Evolutionary conservation across 768 basidiomycete species (phyloP), one percentile per base, ranked within the genome.

Genomic region (Mycena maculata): DNA sequence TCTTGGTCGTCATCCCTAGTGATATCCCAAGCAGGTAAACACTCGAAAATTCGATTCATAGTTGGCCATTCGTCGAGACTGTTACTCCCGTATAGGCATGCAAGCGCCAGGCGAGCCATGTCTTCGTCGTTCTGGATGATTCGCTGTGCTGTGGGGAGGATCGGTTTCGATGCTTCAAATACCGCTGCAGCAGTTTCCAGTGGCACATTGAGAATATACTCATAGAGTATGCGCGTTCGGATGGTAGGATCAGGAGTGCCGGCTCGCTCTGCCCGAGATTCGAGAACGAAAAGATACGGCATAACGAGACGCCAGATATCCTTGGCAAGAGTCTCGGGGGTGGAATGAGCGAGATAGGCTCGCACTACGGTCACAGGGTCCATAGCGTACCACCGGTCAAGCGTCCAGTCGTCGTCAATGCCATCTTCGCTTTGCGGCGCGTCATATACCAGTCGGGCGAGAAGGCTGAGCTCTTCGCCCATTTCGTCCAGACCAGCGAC

Each of bases 11-110:
- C 86, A n/a, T 84, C 84, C 44, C 76, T 76, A 4, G 82, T 68
- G 45, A 89, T 81, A 62, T 89, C 90, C 94, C 96, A 98, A 4
- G 91, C 97, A 0, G 97, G 97, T 33, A 99, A 84, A 75, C 96
- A 99, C 76, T 99, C 97, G 76, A 99, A 98, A 55, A 99, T 93
- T 33, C 84, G 82, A 70, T 92, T 94, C 96, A 98, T 98, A 5
- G 83, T 89, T 1, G 88, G 74, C 94, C 94, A 97, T 70, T 90
- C 85, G 63, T 88, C 83, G 36, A 90, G 79, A 60, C 86, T 86
- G 65, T 89, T 85, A 72, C 87, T 92, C 16, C 95, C 95, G 68
- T 99, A 99, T 25, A 98, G 79, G 72, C 91, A 92, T 9, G 96
- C 92, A 15, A 99, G 87, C 4, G 96, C 96, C 16, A 98, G 78